Conservation (phyloP, 2,329 filamentous ascomycete species). For the Blastomyces parvus region DNA sequence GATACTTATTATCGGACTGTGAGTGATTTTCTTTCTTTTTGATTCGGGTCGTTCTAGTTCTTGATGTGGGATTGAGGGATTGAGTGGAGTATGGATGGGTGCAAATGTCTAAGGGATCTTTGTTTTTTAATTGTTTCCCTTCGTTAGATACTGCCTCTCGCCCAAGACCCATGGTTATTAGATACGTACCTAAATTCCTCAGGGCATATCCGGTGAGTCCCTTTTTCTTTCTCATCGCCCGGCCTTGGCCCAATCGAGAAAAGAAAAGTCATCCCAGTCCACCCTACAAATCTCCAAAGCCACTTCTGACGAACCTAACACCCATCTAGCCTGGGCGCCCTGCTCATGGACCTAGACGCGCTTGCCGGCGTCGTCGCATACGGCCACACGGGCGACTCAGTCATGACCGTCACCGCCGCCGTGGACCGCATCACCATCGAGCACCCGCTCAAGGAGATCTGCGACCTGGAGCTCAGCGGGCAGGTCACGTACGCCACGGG, state of each 20-base stretch:
- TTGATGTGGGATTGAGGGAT: no score
- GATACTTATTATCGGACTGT: constrained; percentile 62
- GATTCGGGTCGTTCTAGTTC: no score
- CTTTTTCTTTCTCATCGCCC: background rate
- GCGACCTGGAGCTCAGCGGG: constrained; percentile 64
- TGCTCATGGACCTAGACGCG: constrained; percentile 74
- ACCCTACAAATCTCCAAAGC: background rate
- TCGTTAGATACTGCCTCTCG: constrained; percentile 55
- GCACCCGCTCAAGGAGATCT: constrained; percentile 64
- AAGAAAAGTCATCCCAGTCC: background rate
- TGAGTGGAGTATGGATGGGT: no score
- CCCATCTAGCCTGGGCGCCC: constrained; percentile 51
- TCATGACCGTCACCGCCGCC: constrained; percentile 55
- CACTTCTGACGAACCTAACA: constrained; percentile 9
- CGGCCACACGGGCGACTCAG: constrained; percentile 57
- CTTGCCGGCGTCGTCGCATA: constrained; percentile 67
- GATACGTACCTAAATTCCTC: constrained; percentile 70
- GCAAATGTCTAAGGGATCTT: background rate
- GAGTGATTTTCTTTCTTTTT: constrained; percentile 21
- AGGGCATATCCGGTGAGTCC: constrained; percentile 55
- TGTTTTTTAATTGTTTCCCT: constrained; percentile 15
- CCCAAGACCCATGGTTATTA: constrained; percentile 64
- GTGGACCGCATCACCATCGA: constrained; percentile 58
- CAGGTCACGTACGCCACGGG: constrained; percentile 63
- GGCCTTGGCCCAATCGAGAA: background rate